Base-by-base conservation (phyloP, 768 basidiomycete species). In the Butyriboletus loyo region DNA sequence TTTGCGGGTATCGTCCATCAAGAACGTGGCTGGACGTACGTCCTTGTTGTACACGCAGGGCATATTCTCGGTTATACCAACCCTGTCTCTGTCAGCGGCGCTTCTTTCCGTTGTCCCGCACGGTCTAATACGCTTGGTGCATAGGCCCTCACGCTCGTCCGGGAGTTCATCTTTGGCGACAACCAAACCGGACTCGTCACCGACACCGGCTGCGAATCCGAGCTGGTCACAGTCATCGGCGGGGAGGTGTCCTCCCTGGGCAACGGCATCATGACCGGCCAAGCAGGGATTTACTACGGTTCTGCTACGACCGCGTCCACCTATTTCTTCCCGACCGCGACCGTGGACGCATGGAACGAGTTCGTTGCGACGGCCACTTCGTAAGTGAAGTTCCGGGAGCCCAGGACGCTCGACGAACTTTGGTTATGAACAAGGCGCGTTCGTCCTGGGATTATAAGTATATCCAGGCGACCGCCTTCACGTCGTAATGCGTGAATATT, bases 1-100 rank as follows among this genome's bases (percentile, higher is more conserved):
- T 77, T 81, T 49, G 85, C 81, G 0, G 88, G 87, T 0, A 82
- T 87, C 30, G 75, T 89, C 17, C 86, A 87, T 60, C 86, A 87
- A 66, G 88, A 89, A 66, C 79, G 88, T 36, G 79, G 79, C 31
- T 85, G 78, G 67, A 74, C 72, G 10, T 80, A 77, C 51, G 67
- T 60, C 3, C 64, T 80, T 37, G 63, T 70, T 27, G 58, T 59
- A 27, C 62, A 65, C 48, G 75, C 75, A 3, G 76, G 77, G 1
- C 77, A 77, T 45, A 69, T 75, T 21, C 54, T 77, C n/a, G 65
- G 71, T 2, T 46, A 70, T n/a, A 59, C 53, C 36, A 67, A 71
- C 44, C 78, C 77, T 4, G 31, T 57, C 41, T 67, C 72, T 9
- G 86, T 87, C 75, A 75, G 65, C 77, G 35, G 50, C 3, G 54